phyloP scores from a whole-genome alignment of 345 rosid genomes.

The Eucalyptus sp. region DNA sequence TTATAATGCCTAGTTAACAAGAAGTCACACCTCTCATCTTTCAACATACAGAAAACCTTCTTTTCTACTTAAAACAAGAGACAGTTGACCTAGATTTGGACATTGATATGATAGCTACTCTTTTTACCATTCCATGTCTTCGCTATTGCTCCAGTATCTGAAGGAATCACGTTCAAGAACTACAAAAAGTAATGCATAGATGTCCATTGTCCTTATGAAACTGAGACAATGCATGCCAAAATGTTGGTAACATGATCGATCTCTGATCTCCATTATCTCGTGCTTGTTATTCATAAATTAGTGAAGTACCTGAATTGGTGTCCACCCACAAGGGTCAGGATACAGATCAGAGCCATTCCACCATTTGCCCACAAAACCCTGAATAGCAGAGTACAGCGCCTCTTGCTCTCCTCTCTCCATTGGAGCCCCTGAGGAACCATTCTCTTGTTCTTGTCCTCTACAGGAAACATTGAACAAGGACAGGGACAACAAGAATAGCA shows the following conservation, averaged over 20 bases:
- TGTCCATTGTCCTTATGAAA: neutral
- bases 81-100: neutral
- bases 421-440: neutral
- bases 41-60: neutral
- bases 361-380: constrained; percentile 21
- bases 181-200: neutral
- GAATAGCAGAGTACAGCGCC: constrained; percentile 16
- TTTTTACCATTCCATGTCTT: neutral
- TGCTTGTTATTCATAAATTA: neutral
- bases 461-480: neutral
- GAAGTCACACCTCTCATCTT: too few species aligned
- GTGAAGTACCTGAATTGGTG: constrained; percentile 7
- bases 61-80: neutral
- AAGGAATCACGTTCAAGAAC: neutral
- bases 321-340: constrained; percentile 39
- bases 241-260: neutral
- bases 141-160: neutral
- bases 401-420: constrained; percentile 17
- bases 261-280: neutral
- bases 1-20: too few species aligned
- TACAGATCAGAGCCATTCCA: constrained; percentile 38
- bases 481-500: neutral
- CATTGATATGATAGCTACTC: neutral
- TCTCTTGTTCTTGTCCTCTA: neutral
- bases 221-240: neutral